Base-by-base conservation (phyloP, 2,329 filamentous ascomycete genomes). In the Fusarium metavorans region DNA sequence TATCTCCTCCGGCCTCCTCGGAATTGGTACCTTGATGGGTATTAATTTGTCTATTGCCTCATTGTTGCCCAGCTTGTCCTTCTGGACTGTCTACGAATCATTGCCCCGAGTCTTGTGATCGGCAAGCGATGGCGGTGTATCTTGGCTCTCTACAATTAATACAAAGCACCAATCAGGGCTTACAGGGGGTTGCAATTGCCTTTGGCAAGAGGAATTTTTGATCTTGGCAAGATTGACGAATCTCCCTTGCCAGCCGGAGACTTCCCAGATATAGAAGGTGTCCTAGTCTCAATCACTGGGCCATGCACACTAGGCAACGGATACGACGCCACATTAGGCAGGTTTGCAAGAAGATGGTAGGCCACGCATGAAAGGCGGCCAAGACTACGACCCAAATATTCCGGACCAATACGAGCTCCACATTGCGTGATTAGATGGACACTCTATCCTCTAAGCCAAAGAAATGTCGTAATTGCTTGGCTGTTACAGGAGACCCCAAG, bases 221-320 rank as follows among this genome's bases (percentile, higher is more conserved):
- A 63, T 66, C 72, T 75, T 69, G 72, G 65, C 72, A 30, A 60
- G 18, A 52, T 66, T 66, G 61, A 60, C 65, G 65, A 57, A 45
- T 70, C 58, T 34, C 20, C n/a, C 34, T 59, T 37, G 67, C 64
- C 14, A 27, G 23, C 30, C 62, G 66, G 60, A 23, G 20, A 43
- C 20, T 25, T 18, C 59, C 71, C 64, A 62, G 25, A 74, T 70
- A 2, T 35, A 70, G 72, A 72, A 74, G 72, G 72, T 75, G 72
- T 43, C 23, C 43, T 8, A 13, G 18, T n/a, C 32, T 30, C 37
- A 18, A 20, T 41, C 56, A 27, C 34, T 39, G 10, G 34, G 16
- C 23, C 34, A 58, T 37, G 32, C 32, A 41, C 35, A 39, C 56
- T 58, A 37, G 14, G 20, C 35, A 27, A 39, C 56, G 56, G 56